Base-by-base conservation (phyloP, 2,329 filamentous ascomycete species). In the Colletotrichum somersetense region DNA sequence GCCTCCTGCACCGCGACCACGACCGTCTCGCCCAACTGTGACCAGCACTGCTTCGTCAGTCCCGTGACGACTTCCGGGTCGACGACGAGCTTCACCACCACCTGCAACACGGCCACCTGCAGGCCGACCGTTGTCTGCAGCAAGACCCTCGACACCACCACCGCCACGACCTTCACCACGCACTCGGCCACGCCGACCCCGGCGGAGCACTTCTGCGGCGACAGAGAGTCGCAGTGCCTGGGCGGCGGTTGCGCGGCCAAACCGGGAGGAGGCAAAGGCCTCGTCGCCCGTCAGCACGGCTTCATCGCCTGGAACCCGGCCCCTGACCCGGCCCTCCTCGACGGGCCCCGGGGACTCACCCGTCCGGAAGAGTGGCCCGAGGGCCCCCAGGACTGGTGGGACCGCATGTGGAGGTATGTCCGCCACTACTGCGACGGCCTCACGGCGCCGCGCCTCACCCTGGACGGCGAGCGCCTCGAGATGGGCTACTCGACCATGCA, bases 391-490 rank as follows among this genome's bases (percentile, higher is more conserved):
- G 20, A 64, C 44, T 74, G 73, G 73, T 73, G 46, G 26, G 12
- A 30, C 5, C 56, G 62, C 7, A 88, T 88, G 69, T 88, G 86
- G 71, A 84, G 78, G 61, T 78, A 78, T 55, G 74, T 77, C 35
- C 76, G 75, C 35, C 73, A 40, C 50, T 71, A 73, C 30, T 64
- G 73, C 42, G 44, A 53, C 20, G 56, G 58, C 1, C 42, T 68
- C 20, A 46, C 42, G 12, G 20, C 33, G 38, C 20, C n/a, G 7
- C 12, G 50, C 16, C 33, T 48, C 6, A 56, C 44, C 14, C 44
- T 66, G 7, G 35, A 46, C 38, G 48, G 38, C 4, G 55, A 70
- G 23, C n/a, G n/a, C 10, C 20, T 53, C 33, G 20, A 55, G 20
- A 48, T 56, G 20, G 58, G 61, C 38, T 64, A 55, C 59, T 66